A percentile compares a stretch with the other conserved stretches of the same genome.
Conservation (phyloP, 306 rosid species). For the Carpinus fangiana region DNA sequence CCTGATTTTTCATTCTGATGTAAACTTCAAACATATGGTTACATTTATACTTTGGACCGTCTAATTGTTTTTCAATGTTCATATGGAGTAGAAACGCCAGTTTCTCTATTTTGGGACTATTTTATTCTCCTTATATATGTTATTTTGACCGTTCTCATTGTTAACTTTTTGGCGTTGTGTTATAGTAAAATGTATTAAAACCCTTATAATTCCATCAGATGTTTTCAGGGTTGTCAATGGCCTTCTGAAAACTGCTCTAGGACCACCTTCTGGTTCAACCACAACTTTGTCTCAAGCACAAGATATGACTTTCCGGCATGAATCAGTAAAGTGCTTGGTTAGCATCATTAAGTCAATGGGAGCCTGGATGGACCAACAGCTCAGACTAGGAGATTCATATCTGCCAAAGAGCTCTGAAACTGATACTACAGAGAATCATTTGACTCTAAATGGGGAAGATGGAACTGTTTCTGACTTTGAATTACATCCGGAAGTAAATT, state of each 20-base stretch:
- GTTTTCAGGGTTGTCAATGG: constrained; percentile 99
- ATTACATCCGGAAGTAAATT: constrained; percentile 66
- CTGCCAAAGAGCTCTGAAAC: constrained; percentile 59
- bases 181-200: constrained; percentile 61
- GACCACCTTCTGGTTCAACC: constrained; percentile 95
- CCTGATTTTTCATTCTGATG: background rate
- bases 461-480: constrained; percentile 72
- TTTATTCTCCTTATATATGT: background rate
- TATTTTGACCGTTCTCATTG: constrained; percentile 20
- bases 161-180: constrained; percentile 37
- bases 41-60: background rate
- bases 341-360: constrained; percentile 95
- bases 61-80: background rate
- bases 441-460: constrained; percentile 69
- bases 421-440: constrained; percentile 56
- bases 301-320: constrained; percentile 92
- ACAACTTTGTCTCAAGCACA: constrained; percentile 87
- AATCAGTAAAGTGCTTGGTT: constrained; percentile 92
- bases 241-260: constrained; percentile 96
- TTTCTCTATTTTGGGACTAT: background rate
- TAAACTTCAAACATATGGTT: background rate
- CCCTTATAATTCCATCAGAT: constrained; percentile 81
- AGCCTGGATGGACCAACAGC: constrained; percentile 95
- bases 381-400: constrained; percentile 63
- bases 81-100: background rate